Evolutionary conservation across 2,329 filamentous ascomycete genomes (phyloP).

Genomic region (Coniochaeta hoffmannii): DNA sequence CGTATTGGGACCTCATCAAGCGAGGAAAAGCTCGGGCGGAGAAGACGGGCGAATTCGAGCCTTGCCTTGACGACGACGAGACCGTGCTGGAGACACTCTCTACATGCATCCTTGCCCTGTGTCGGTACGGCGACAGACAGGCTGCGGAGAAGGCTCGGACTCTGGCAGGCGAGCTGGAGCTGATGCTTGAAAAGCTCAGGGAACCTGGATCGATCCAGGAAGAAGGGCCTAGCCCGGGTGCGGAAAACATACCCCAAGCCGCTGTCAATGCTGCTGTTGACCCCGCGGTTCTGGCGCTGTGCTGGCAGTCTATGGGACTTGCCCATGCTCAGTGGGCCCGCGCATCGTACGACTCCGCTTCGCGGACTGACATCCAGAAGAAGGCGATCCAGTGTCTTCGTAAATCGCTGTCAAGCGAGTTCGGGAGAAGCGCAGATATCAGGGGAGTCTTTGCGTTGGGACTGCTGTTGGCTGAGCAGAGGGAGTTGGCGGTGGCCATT

Average conservation of each 20-base stretch:
- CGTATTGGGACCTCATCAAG: conserved; percentile 82
- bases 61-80: conserved; percentile 70
- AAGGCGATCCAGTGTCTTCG: conserved; percentile 72
- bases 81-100: conserved; percentile 71
- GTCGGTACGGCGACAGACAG: conserved; percentile 67
- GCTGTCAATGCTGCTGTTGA: conserved; percentile 34
- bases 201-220: conserved; percentile 12
- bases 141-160: conserved; percentile 74
- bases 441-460: conserved; percentile 75
- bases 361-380: conserved; percentile 64
- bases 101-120: conserved; percentile 72
- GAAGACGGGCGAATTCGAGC: conserved; percentile 65
- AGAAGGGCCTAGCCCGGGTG: conserved; percentile 11
- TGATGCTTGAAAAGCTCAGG: conserved; percentile 60
- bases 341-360: conserved; percentile 66
- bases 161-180: conserved; percentile 63
- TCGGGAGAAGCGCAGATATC: conserved; percentile 59
- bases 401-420: conserved; percentile 61
- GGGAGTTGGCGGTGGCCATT: conserved; percentile 73
- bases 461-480: conserved; percentile 79
- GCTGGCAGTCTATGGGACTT: conserved; percentile 80
- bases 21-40: conserved; percentile 77
- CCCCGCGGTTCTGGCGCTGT: conserved; percentile 55
- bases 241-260: conserved; percentile 11
- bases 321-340: conserved; percentile 83